Evolutionary conservation across 495 filamentous ascomycete genomes (phyloP).

Genomic region (Ascodesmis nigricans): DNA sequence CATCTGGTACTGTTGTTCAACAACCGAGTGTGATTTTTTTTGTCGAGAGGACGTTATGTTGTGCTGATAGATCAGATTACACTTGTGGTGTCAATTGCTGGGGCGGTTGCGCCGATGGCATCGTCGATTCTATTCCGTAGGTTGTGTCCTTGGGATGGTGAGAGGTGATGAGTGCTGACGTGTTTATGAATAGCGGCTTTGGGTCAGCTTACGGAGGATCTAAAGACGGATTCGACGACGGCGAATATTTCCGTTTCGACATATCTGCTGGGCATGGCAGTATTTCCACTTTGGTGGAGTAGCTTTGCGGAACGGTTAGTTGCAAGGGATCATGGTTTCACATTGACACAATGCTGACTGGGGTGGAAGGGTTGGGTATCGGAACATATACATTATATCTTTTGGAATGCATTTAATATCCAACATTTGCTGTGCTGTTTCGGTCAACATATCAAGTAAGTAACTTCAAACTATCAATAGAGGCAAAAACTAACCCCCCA

Average conservation of each 20-base stretch:
- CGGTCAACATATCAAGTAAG: conserved; percentile 46
- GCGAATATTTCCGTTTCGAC: conserved; percentile 45
- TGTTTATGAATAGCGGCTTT: conserved; percentile 37
- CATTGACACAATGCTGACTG: no score
- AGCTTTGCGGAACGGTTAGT: conserved; percentile 74
- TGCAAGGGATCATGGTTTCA: no score
- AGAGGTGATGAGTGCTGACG: no score
- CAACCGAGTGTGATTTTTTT: not conserved
- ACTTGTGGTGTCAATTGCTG: conserved; percentile 51
- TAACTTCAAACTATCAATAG: no score
- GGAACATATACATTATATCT: conserved; percentile 67
- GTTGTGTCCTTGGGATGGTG: no score
- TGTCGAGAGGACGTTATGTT: not conserved
- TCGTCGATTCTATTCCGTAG: conserved; percentile 66
- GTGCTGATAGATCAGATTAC: conserved; percentile 32
- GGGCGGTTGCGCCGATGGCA: conserved; percentile 59
- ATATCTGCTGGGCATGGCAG: conserved; percentile 77
- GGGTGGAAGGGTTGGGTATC: conserved; percentile 52
- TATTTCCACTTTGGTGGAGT: conserved; percentile 91
- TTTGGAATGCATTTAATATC: conserved; percentile 66
- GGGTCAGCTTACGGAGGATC: conserved; percentile 39
- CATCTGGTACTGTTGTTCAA: conserved; percentile 30
- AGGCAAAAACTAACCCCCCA: not conserved
- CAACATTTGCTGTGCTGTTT: conserved; percentile 48
- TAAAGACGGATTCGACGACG: conserved; percentile 47